Evolutionary conservation across 2,329 filamentous ascomycete genomes (phyloP), one percentile per base, ranked within the genome.

Genomic region (Elsinoe ampelina): DNA sequence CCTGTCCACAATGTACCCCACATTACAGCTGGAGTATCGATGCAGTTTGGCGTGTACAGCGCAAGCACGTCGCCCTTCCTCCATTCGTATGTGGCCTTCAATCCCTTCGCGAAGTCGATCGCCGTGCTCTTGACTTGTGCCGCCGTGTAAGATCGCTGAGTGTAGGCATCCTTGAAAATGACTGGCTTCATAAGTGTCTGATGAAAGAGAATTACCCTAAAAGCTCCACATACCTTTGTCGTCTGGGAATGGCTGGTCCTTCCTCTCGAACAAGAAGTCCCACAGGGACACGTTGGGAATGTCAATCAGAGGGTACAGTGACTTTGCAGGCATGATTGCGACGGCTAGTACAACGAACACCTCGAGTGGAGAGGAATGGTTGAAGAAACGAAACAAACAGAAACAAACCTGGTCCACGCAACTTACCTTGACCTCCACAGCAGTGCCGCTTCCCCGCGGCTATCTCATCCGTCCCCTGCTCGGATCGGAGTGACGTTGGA

Each of bases 1-100:
- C 90, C 91, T 0, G 89, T 86, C 87, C 89, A 96, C 62, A 86
- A 82, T 8, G 82, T 79, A 26, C 90, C 91, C 76, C 88, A 89
- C 70, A 82, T 88, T 47, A 90, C 71, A 2, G 85, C 76, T 0
- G 89, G 85, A 0, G 85, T 89, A 69, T 96, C 91, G 67, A 96
- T 86, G 69, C 80, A 84, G 69, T 97, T 96, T 26, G 90, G 87
- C 2, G 88, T 85, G 75, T 86, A 95, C 55, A 95, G 77, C 10
- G 80, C 86, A 19, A 96, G 77, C 1, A 93, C 87, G 68, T 96
- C 88, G 65, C 87, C 87, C 67, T 86, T 90, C 63, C 83, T 78
- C 86, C 90, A 95, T 51, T 83, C 78, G 79, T 85, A 92, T 19
- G 77, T 71, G 22, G 85, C 80, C 65, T 83, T 84, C 17, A 97